Conservation (phyloP, 176 grass and related monocot genomes). For the Carex pumila region DNA sequence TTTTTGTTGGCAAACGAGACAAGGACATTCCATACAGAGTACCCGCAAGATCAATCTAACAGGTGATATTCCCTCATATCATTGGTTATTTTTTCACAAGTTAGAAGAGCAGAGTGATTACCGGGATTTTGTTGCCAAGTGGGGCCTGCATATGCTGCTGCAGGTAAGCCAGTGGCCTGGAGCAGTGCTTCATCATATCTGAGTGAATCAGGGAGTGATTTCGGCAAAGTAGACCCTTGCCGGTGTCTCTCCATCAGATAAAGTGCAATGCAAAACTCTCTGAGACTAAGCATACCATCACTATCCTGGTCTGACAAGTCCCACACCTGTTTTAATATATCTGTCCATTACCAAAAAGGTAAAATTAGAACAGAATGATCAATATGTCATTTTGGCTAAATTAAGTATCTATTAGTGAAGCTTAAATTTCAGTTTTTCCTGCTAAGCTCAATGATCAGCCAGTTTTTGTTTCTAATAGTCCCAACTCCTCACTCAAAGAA, state of each 20-base stretch:
- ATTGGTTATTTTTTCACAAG: background rate
- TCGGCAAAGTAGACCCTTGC: conserved; percentile 69
- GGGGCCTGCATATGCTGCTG: conserved; percentile 57
- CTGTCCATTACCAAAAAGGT: conserved; percentile 33
- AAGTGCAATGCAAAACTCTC: conserved; percentile 94
- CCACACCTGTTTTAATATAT: conserved; percentile 95
- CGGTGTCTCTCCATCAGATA: conserved; percentile 95
- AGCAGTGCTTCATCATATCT: conserved; percentile 74
- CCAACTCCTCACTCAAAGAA: background rate
- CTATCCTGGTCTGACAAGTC: conserved; percentile 99
- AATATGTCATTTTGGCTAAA: background rate
- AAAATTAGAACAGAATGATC: conserved; percentile 24
- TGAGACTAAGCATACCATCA: conserved; percentile 98
- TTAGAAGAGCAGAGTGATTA: conserved; percentile 26
- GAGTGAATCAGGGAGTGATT: conserved; percentile 62
- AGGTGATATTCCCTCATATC: background rate
- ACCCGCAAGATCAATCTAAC: background rate
- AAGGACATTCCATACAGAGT: conserved; percentile 11
- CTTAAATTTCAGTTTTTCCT: background rate
- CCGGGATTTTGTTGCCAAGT: conserved; percentile 73
- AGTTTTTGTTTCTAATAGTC: background rate
- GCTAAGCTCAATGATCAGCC: background rate
- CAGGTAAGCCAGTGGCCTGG: conserved; percentile 73
- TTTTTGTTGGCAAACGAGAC: conserved; percentile 13
- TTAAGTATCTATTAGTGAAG: background rate